Base-by-base conservation (phyloP, 345 rosid genomes). In the Punica granatum region DNA sequence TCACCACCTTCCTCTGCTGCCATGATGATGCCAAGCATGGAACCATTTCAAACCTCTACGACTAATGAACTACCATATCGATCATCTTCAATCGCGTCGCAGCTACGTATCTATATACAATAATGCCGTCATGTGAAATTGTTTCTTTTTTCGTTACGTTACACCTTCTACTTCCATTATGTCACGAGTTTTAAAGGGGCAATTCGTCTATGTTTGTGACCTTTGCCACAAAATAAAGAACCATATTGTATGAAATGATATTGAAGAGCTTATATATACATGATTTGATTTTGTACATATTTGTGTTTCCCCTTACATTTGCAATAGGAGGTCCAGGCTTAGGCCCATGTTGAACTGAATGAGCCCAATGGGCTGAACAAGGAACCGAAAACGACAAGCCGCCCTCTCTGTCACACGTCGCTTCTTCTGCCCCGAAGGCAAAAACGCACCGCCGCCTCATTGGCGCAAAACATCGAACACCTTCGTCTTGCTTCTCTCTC, bases 1-100 rank as follows among this genome's bases (percentile, higher is more conserved):
- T 79, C 82, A 63, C 73, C 36, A 80, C 83, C 56, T 92, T 87
- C 82, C 39, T 76, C 56, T 92, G 97, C 81, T 90, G 96, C 87
- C 96, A 92, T 69, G 97, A 84, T 32, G 88, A 84, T 7, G 31
- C 10, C 34, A 39, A 34, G 34, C 58, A 68, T 14, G 77, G 61
- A 0, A 56, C 61, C 68, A 18, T 32, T 7, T 6, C 59, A 18
- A 60, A 1, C 67, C 15, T 49, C 65, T 62, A 26, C 13, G 69
- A 65, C 4, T 71, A 54, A 64, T 60, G 31, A 54, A 25, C 41
- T 5, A 37, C 41, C 11, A 37, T 37, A 37, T 37, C 41, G 41
- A 37, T 11, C 5, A 37, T 37, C 41, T 4, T 37, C 41, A 11
- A 37, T 11, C 41, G 6, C 41, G 41, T 37, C 41, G 25, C 31